Conservation (phyloP, 352 stramenopile species). For the Phytophthora tentaculata region DNA sequence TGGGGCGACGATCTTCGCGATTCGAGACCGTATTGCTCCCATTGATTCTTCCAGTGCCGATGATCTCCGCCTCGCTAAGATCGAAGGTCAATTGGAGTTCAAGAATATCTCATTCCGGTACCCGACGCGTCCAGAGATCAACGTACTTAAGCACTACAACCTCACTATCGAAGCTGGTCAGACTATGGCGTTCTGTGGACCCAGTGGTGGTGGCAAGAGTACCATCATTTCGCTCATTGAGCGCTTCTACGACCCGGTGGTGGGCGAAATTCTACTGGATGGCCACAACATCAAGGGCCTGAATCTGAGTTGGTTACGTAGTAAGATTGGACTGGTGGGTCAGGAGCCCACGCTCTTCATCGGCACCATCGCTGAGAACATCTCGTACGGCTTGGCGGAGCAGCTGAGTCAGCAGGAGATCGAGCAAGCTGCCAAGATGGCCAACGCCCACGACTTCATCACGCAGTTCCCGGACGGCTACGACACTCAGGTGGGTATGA, state of each 20-base stretch:
- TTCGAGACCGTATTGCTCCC: conserved; percentile 39
- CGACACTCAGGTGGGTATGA: conserved; percentile 94
- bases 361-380: conserved; percentile 73
- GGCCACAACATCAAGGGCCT: conserved; percentile 74
- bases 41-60: conserved; percentile 52
- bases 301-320: conserved; percentile 63
- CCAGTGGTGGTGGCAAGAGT: conserved; percentile 62
- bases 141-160: conserved; percentile 85
- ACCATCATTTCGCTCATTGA: conserved; percentile 59
- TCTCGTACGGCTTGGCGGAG: conserved; percentile 48
- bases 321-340: conserved; percentile 66
- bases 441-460: conserved; percentile 95
- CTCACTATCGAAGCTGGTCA: conserved; percentile 76
- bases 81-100: conserved; percentile 61
- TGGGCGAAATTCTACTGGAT: conserved; percentile 73
- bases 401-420: conserved; percentile 71
- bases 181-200: conserved; percentile 66
- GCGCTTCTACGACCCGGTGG: conserved; percentile 70
- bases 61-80: conserved; percentile 14
- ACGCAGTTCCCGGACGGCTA: conserved; percentile 89
- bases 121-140: conserved; percentile 63
- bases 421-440: conserved; percentile 85
- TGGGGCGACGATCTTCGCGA: conserved; percentile 42
- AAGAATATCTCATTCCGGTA: conserved; percentile 81
- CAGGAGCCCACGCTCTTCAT: conserved; percentile 70